Evolutionary conservation across 164 flowering plant species (phyloP).

Genomic region (Paratinospora sagittata): DNA sequence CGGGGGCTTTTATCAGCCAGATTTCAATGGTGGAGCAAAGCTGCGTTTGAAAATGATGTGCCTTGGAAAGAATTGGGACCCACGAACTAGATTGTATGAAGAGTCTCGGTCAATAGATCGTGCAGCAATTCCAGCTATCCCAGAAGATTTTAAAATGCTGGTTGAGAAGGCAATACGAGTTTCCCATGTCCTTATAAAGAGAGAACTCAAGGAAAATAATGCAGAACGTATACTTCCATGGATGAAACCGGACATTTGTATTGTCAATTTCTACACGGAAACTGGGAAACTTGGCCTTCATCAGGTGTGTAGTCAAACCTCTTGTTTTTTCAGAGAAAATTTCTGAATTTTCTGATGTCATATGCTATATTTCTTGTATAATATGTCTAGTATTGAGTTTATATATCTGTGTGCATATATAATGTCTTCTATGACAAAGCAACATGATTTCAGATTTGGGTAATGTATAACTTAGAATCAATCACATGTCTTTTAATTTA

Average conservation of each 20-base stretch:
- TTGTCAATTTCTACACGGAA: slow-evolving; percentile 64
- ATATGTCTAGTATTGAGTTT: too few species aligned
- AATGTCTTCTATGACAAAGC: too few species aligned
- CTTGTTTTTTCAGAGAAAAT: not conserved
- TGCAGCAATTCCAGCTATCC: slow-evolving; percentile 54
- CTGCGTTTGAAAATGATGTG: slow-evolving; percentile 78
- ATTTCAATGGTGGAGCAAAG: slow-evolving; percentile 50
- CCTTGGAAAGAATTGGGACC: slow-evolving; percentile 87
- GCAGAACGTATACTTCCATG: slow-evolving; percentile 38
- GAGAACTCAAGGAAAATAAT: slow-evolving; percentile 8
- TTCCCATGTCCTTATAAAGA: slow-evolving; percentile 32
- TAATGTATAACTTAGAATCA: too few species aligned
- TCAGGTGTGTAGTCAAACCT: slow-evolving; percentile 38
- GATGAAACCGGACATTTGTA: slow-evolving; percentile 66
- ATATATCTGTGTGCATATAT: too few species aligned
- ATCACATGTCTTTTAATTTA: too few species aligned
- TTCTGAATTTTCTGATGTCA: not conserved
- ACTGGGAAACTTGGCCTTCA: slow-evolving; percentile 79
- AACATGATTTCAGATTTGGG: too few species aligned
- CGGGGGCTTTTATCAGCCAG: slow-evolving; percentile 86
- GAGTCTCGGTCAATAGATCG: slow-evolving; percentile 41
- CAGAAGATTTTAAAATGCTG: slow-evolving; percentile 35
- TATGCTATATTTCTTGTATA: too few species aligned
- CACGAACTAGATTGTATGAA: slow-evolving; percentile 42
- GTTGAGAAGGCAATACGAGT: slow-evolving; percentile 46